Evolutionary conservation across 2,329 filamentous ascomycete genomes (phyloP).

Genomic region (Diaporthe vexans): DNA sequence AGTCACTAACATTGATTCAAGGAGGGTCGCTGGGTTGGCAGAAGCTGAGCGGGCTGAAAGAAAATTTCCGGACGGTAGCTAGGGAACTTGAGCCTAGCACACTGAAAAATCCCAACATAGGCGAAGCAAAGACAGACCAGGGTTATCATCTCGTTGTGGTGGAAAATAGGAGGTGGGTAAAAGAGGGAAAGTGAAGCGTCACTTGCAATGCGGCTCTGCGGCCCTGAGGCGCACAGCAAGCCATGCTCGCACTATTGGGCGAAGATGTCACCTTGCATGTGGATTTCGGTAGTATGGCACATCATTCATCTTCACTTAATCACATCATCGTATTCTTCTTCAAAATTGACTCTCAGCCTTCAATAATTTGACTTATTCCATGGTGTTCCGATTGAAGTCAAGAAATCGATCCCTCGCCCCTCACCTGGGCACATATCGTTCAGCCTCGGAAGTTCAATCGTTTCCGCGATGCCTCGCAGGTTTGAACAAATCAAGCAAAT

Average conservation of each 20-base stretch:
- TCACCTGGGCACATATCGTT: neutral
- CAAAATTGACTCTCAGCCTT: neutral
- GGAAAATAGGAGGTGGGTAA: slow-evolving; percentile 65
- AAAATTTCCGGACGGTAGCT: slow-evolving; percentile 80
- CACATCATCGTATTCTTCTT: neutral
- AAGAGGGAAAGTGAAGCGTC: neutral
- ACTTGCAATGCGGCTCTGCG: neutral
- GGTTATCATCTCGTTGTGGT: slow-evolving; percentile 89
- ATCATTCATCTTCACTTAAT: neutral
- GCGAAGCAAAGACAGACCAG: slow-evolving; percentile 79
- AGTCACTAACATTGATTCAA: slow-evolving; percentile 48
- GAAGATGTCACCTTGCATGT: neutral
- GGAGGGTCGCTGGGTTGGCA: slow-evolving; percentile 83
- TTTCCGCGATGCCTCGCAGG: neutral
- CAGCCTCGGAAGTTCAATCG: neutral
- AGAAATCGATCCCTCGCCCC: neutral
- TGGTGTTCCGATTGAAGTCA: neutral
- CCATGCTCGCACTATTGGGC: neutral
- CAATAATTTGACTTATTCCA: neutral
- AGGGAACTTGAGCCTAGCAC: slow-evolving; percentile 78
- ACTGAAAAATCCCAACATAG: slow-evolving; percentile 74
- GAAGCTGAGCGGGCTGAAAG: slow-evolving; percentile 68
- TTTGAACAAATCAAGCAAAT: neutral
- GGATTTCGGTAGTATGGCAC: neutral
- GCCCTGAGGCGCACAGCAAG: neutral